A percentile compares a stretch with the other conserved stretches of the same genome.
phyloP scores from a whole-genome alignment of 768 basidiomycete species.

The Suillus luteus region DNA sequence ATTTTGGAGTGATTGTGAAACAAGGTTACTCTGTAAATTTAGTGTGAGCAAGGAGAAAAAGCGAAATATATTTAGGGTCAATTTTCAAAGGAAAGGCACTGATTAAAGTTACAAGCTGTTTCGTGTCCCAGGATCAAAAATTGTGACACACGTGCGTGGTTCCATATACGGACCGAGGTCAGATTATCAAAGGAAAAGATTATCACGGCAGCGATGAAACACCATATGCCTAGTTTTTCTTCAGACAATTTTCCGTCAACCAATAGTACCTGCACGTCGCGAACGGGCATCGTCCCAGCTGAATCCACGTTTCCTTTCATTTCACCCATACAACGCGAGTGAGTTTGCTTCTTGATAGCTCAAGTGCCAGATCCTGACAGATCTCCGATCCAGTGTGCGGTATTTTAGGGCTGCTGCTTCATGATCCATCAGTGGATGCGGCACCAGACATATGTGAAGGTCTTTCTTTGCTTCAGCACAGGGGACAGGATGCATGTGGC shows the following conservation, averaged over 20 bases:
- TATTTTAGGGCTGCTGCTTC: slow-evolving; percentile 84
- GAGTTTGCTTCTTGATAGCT: slow-evolving; percentile 19
- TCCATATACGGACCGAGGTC: slow-evolving; percentile 4
- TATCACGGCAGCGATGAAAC: slow-evolving; percentile 1
- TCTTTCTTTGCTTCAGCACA: slow-evolving; percentile 92
- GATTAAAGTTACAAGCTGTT: background rate
- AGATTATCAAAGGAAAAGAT: slow-evolving; percentile 4
- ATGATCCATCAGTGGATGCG: slow-evolving; percentile 72
- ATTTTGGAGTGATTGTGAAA: background rate
- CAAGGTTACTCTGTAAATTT: background rate
- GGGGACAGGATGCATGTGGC: slow-evolving; percentile 98
- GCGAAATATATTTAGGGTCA: background rate
- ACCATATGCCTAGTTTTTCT: background rate
- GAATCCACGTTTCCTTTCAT: background rate
- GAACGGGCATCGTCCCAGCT: background rate
- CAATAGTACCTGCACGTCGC: slow-evolving; percentile 16
- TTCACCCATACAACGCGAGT: slow-evolving; percentile 26
- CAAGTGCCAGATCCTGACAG: slow-evolving; percentile 14
- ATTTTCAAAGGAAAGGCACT: background rate
- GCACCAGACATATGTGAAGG: slow-evolving; percentile 93
- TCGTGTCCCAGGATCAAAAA: background rate
- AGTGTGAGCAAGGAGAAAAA: no score
- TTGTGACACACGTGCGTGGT: background rate
- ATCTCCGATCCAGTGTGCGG: slow-evolving; percentile 70
- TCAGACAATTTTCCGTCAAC: slow-evolving; percentile 9